Conservation (phyloP, 1,139 yeast species). For the Suhomyces maxii region DNA sequence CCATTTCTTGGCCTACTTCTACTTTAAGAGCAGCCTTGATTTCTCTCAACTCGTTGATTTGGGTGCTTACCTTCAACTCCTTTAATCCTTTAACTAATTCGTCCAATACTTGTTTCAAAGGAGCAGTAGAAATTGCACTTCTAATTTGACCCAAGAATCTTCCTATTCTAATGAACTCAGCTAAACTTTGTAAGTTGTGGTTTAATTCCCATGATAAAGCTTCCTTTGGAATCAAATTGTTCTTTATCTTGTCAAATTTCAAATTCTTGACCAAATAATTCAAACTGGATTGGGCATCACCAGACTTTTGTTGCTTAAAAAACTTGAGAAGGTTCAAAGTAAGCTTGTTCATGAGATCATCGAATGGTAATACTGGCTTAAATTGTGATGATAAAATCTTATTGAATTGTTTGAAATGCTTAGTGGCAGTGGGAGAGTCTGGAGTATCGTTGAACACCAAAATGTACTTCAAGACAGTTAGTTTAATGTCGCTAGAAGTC, state of each 20-base stretch:
- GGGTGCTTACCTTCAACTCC: conserved; percentile 2
- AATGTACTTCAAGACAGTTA: conserved; percentile 14
- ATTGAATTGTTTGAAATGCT: conserved; percentile 10
- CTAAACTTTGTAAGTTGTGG: conserved; percentile 22
- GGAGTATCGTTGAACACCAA: conserved; percentile 11
- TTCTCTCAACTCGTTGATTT: conserved; percentile 3
- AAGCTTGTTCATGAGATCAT: conserved; percentile 8
- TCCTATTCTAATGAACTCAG: conserved; percentile 29
- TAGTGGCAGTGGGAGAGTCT: conserved; percentile 5
- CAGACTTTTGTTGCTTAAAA: conserved; percentile 19
- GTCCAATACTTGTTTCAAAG: conserved; percentile 6
- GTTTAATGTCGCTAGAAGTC: conserved; percentile 6
- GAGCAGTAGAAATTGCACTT: conserved; percentile 1
- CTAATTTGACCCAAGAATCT: conserved; percentile 6
- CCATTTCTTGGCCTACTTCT: conserved; percentile 2
- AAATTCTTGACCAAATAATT: conserved; percentile 35
- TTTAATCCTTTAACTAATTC: conserved; percentile 13
- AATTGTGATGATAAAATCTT: conserved; percentile 7
- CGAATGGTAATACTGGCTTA: conserved; percentile 6
- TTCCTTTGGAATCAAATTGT: conserved; percentile 13
- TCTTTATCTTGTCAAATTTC: conserved; percentile 26
- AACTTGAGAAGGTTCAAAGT: conserved; percentile 27
- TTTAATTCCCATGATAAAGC: conserved; percentile 24
- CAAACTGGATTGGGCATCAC: conserved; percentile 28
- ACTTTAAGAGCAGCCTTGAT: background rate